Evolutionary conservation across 2,329 filamentous ascomycete species (phyloP).

Genomic region (Fusarium sublunatum): DNA sequence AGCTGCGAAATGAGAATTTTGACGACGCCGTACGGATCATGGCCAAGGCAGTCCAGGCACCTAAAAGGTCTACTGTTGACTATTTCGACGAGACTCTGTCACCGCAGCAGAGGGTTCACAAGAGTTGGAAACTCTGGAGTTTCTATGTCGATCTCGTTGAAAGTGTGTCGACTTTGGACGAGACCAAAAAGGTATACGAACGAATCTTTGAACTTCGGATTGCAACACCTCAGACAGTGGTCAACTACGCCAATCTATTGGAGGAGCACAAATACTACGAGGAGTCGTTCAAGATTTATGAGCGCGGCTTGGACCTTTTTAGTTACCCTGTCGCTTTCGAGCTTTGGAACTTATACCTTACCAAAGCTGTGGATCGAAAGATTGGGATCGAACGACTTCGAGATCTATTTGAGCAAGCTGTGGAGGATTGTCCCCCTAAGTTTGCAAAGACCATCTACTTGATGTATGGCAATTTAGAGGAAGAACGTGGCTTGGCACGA

Average conservation of each 20-base stretch:
- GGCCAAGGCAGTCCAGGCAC: slow-evolving; percentile 96
- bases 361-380: slow-evolving; percentile 95
- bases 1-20: slow-evolving; percentile 94
- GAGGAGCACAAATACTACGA: slow-evolving; percentile 97
- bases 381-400: slow-evolving; percentile 94
- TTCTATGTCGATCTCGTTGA: slow-evolving; percentile 99
- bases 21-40: slow-evolving; percentile 95
- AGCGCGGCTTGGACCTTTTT: slow-evolving; percentile 96
- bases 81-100: slow-evolving; percentile 97
- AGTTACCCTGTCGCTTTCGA: slow-evolving; percentile 98
- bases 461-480: slow-evolving; percentile 98
- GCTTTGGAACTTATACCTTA: slow-evolving; percentile 97
- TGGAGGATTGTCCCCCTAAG: slow-evolving; percentile 92
- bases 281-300: slow-evolving; percentile 97
- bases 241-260: slow-evolving; percentile 96
- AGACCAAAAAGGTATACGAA: slow-evolving; percentile 95
- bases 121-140: slow-evolving; percentile 99
- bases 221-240: slow-evolving; percentile 96
- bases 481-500: slow-evolving; percentile 91
- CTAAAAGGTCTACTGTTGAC: slow-evolving; percentile 97
- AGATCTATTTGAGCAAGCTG: slow-evolving; percentile 96
- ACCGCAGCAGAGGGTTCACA: slow-evolving; percentile 96
- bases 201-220: slow-evolving; percentile 98
- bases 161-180: slow-evolving; percentile 88
- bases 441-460: slow-evolving; percentile 97